Evolutionary conservation across 2,329 filamentous ascomycete genomes (phyloP), one percentile per base, ranked within the genome.

Genomic region (Cladosporium velox): DNA sequence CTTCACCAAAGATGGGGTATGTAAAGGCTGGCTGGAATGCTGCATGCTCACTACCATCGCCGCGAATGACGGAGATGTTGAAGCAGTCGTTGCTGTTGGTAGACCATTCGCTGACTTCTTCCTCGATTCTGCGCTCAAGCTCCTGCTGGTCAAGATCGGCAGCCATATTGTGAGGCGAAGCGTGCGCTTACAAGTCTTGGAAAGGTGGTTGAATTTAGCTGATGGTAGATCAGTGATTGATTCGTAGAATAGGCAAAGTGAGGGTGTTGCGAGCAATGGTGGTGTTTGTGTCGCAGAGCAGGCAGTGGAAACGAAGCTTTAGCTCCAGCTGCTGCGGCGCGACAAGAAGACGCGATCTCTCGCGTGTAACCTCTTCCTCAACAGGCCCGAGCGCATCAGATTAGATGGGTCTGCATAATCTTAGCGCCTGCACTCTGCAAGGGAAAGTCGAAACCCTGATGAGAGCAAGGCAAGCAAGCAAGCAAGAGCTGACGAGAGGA

Each of bases 1-100:
- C 90, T n/a, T 98, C 90, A 73, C 92, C 92, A 72, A 98, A 97
- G 69, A 99, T 90, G 1, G 92, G 83, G 78, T 98, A 97, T 21
- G 94, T 97, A 77, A 93, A 96, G 74, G 87, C 86, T 0, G 95
- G 96, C 67, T 91, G 85, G 78, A 99, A 98, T 4, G 71, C 60
- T 10, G 67, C 65, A 14, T 65, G 64, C 44, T 82, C 82, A 8
- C 79, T 78, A 21, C 81, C 77, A 6, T 81, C 78, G 12, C 85
- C 82, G 49, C 81, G 80, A 21, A 87, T 79, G 41, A 91, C 82
- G 62, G 85, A 87, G 72, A 92, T 83, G 63, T 80, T 82, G 71
- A 91, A 76, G 65, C 87, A 87, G 71, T 90, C 85, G 71, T 86
- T 90, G 74, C 87, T 83, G 72, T 85, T 81, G 67, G 80, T 79